A percentile compares a stretch with the other conserved stretches of the same genome.
Conservation (phyloP, 2,329 filamentous ascomycete genomes). For the Juglanconis sp. region DNA sequence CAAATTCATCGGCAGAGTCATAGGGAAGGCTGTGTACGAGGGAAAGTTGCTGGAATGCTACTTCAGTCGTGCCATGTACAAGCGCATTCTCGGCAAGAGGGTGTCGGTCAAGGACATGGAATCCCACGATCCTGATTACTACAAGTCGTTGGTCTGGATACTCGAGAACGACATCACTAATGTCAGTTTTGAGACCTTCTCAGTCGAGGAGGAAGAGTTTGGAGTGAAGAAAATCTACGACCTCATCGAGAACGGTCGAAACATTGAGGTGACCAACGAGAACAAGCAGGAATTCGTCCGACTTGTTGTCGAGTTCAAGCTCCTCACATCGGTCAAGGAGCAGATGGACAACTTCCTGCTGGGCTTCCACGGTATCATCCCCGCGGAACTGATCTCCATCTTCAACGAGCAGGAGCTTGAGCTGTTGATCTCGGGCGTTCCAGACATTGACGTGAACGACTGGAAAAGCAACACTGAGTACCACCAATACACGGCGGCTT, state of each 20-base stretch:
- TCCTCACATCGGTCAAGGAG: slow-evolving; percentile 86
- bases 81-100: slow-evolving; percentile 89
- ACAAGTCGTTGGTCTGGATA: slow-evolving; percentile 98
- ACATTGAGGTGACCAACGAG: slow-evolving; percentile 91
- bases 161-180: slow-evolving; percentile 97
- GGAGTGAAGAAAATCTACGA: slow-evolving; percentile 86
- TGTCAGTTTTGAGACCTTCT: slow-evolving; percentile 94
- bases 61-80: slow-evolving; percentile 98
- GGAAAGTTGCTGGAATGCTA: slow-evolving; percentile 94
- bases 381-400: slow-evolving; percentile 88
- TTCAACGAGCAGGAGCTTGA: slow-evolving; percentile 99
- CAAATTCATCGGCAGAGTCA: slow-evolving; percentile 98
- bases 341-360: slow-evolving; percentile 92
- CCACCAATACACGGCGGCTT: slow-evolving; percentile 92
- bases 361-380: slow-evolving; percentile 97
- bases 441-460: slow-evolving; percentile 96
- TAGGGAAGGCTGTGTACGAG: slow-evolving; percentile 97
- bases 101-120: slow-evolving; percentile 99
- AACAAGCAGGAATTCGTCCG: slow-evolving; percentile 99
- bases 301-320: slow-evolving; percentile 87
- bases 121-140: slow-evolving; percentile 96
- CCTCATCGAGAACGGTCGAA: slow-evolving; percentile 80
- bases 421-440: slow-evolving; percentile 90
- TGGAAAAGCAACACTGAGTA: slow-evolving; percentile 99
- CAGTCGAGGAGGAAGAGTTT: slow-evolving; percentile 89